Evolutionary conservation across 106 monocot genomes (phyloP).

Genomic region (Acorus gramineus): DNA sequence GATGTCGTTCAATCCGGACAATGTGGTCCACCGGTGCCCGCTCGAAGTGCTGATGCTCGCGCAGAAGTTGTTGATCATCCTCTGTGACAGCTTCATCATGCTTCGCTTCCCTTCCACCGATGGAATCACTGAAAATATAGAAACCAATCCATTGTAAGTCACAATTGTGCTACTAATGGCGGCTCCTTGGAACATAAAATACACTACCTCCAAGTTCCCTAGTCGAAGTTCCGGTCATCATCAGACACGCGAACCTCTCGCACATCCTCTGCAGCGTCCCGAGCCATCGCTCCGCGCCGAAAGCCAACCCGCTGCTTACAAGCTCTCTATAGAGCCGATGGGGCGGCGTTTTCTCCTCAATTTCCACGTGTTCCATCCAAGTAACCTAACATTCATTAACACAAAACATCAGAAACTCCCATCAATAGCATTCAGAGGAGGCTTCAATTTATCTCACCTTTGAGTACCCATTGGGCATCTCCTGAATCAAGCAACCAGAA

Average conservation of each 20-base stretch:
- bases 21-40: constrained; percentile 49
- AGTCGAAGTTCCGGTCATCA: constrained; percentile 13
- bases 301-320: constrained; percentile 47
- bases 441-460: constrained; percentile 31
- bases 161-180: too few species aligned
- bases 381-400: constrained; percentile 20
- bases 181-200: too few species aligned
- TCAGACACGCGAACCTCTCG: constrained; percentile 33
- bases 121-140: constrained; percentile 20
- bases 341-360: constrained; percentile 26
- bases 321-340: constrained; percentile 36
- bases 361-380: constrained; percentile 64
- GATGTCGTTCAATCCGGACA: constrained; percentile 59
- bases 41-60: constrained; percentile 29
- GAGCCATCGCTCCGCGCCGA: constrained; percentile 51
- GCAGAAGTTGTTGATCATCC: constrained; percentile 59
- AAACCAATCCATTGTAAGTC: not conserved
- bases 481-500: constrained; percentile 89
- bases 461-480: constrained; percentile 77
- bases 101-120: constrained; percentile 45
- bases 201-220: constrained; percentile 42
- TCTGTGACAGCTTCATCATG: constrained; percentile 68
- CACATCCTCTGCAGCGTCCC: constrained; percentile 48
- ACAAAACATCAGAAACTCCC: too few species aligned
- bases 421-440: too few species aligned